Percentiles rank a stretch among this genome's conserved stretches.
Conservation (phyloP, 352 stramenopile genomes). For the Pythium aristosporum region DNA sequence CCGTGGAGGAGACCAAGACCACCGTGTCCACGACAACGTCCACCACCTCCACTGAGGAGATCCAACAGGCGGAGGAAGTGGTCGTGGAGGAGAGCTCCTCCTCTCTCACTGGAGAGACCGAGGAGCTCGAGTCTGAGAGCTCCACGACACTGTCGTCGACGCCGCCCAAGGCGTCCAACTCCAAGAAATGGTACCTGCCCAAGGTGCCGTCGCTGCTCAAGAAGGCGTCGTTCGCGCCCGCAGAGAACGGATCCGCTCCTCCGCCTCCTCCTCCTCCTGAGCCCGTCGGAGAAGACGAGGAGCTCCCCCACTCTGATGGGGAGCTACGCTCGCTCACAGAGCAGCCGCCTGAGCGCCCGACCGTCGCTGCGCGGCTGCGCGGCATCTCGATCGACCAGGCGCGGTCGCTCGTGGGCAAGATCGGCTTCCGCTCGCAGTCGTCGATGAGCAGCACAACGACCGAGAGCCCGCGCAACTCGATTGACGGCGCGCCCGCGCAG, state of each 20-base stretch:
- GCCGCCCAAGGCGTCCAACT: conserved; percentile 11
- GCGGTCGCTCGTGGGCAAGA: conserved; percentile 25
- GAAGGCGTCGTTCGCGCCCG: conserved; percentile 22
- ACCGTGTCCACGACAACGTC: neutral
- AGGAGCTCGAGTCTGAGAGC: neutral
- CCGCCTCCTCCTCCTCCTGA: neutral
- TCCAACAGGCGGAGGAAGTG: neutral
- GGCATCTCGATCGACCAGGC: conserved; percentile 31
- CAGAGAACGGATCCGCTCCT: neutral
- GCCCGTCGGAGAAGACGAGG: conserved; percentile 3
- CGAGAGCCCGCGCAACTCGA: conserved; percentile 40
- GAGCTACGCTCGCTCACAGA: conserved; percentile 48
- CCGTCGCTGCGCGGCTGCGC: conserved; percentile 20
- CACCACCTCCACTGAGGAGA: neutral
- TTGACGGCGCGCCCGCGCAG: conserved; percentile 30
- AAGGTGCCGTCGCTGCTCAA: conserved; percentile 50
- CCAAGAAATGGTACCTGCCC: conserved; percentile 58
- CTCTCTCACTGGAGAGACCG: neutral
- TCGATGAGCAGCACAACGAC: conserved; percentile 1
- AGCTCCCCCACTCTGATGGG: conserved; percentile 31
- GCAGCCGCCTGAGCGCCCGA: conserved; percentile 17
- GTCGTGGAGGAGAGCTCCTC: neutral
- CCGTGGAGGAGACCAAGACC: conserved; percentile 7
- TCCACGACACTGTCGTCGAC: conserved; percentile 3
- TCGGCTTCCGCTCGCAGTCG: conserved; percentile 27